phyloP scores from a whole-genome alignment of 1,284 basidiomycete species.

The Rhizoctonia solani region DNA sequence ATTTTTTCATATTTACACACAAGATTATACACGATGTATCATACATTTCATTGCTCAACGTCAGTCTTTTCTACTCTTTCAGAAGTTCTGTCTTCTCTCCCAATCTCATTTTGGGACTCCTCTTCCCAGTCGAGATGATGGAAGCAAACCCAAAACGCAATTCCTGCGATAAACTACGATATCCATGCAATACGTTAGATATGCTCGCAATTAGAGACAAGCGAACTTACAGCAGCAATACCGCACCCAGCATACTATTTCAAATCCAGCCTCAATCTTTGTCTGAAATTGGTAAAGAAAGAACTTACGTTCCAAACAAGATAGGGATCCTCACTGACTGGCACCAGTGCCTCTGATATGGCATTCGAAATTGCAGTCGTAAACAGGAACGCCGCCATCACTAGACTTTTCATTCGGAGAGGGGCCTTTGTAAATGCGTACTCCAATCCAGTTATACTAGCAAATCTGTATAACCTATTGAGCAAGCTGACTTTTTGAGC shows the following conservation, averaged over 20 bases:
- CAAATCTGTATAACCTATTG: slow-evolving; percentile 58
- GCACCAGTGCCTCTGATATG: neutral
- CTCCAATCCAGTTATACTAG: slow-evolving; percentile 77
- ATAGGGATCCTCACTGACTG: slow-evolving; percentile 28
- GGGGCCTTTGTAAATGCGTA: slow-evolving; percentile 90
- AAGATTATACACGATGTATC: too few relatives aligned
- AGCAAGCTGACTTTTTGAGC: neutral
- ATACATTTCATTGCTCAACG: slow-evolving; percentile 15
- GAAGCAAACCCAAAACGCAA: slow-evolving; percentile 27
- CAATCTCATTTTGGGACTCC: slow-evolving; percentile 18
- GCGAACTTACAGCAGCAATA: neutral
- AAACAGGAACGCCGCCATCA: slow-evolving; percentile 76
- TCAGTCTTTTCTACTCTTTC: neutral
- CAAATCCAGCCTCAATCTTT: neutral
- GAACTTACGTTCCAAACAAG: slow-evolving; percentile 33
- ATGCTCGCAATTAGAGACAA: neutral
- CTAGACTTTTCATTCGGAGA: slow-evolving; percentile 79
- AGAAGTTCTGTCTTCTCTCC: neutral
- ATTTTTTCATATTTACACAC: too few relatives aligned
- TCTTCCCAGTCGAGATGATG: slow-evolving; percentile 12
- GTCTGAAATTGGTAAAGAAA: neutral
- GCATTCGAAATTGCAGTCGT: slow-evolving; percentile 1
- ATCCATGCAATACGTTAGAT: neutral
- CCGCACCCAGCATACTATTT: neutral
- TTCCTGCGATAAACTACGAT: slow-evolving; percentile 11